These are phyloP conservation scores for Xylaria sp. DNA, from an alignment of 2,329 filamentous ascomycete species.

Conservation along the genomic window DNA sequence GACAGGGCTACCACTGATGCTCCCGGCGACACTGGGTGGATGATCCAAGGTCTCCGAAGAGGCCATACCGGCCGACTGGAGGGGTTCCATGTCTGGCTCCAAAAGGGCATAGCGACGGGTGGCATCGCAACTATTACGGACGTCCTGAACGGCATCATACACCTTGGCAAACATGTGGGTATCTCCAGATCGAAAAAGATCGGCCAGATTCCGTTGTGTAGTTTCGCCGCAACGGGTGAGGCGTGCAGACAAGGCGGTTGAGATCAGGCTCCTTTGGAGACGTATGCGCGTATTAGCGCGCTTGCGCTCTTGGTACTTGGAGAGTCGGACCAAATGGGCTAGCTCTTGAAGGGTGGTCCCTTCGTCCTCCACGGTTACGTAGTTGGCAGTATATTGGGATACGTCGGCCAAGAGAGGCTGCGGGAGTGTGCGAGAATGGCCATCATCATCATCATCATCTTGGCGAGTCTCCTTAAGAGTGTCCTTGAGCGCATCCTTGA, in stretches of 20 bases:
- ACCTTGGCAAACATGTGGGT: slow-evolving; percentile 79
- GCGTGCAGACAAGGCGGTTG: slow-evolving; percentile 78
- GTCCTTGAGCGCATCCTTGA: slow-evolving; percentile 49
- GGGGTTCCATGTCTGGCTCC: slow-evolving; percentile 75
- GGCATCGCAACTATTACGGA: slow-evolving; percentile 79
- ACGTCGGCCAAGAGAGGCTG: slow-evolving; percentile 71
- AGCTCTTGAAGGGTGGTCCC: slow-evolving; percentile 80
- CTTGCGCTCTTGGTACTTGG: slow-evolving; percentile 85
- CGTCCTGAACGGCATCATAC: slow-evolving; percentile 82
- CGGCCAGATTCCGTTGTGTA: slow-evolving; percentile 78
- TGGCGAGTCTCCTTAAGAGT: slow-evolving; percentile 46
- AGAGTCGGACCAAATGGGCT: slow-evolving; percentile 79
- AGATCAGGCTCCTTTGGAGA: slow-evolving; percentile 78
- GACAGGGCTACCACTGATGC: slow-evolving; percentile 50
- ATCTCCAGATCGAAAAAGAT: slow-evolving; percentile 81
- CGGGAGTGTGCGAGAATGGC: slow-evolving; percentile 55
- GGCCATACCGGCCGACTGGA: slow-evolving; percentile 62
- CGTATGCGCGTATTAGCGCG: slow-evolving; percentile 77
- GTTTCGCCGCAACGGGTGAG: slow-evolving; percentile 79
- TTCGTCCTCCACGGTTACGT: slow-evolving; percentile 68
- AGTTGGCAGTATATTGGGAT: slow-evolving; percentile 72
- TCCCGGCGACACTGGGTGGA: slow-evolving; percentile 56
- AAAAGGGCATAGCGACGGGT: slow-evolving; percentile 75
- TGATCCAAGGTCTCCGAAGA: slow-evolving; percentile 63
- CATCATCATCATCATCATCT: slow-evolving; percentile 44